Base-by-base conservation (phyloP, 192 early-diverging fungal genomes). In the Coemansia sp. region DNA sequence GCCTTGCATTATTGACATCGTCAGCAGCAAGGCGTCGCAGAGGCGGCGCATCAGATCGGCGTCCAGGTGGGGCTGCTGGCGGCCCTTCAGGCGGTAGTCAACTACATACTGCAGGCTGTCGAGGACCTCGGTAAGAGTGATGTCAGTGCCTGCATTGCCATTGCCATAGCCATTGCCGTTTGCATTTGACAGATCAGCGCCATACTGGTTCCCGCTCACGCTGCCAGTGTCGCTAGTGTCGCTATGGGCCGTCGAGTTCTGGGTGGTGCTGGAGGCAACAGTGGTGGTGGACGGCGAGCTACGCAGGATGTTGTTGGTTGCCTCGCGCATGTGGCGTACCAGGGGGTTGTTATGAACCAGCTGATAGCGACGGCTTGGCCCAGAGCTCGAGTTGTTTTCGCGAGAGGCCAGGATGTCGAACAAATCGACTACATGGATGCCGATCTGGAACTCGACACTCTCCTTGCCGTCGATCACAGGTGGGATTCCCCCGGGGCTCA, bases 51-150 rank as follows among this genome's bases (percentile, higher is more conserved):
- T 98, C 42, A 98, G 72, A 6, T 66, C 86, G 6, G 67, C 71
- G 33, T 97, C 94, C 33, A 98, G 87, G 59, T 89, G 87, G 42
- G 85, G 87, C 82, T 91, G 89, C 66, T 92, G 90, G 15, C 91
- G 89, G 57, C 91, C 92, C 61, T 90, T 90, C 61, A 98, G 87
- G 25, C 93, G 90, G 74, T 91, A 95, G 67, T 96, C 92, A 86
- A 95, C 93, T 26, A 96, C 94, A 77, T 97, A 98, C 55, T 91
- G 92, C 57, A 98, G 83, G 15, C 96, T 89, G 29, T 87, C 87
- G 23, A 98, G 86, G 42, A 96, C 90, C 73, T 96, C 94, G 33
- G 72, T 61, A 18, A 81, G 70, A 52, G 60, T 75, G 42, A 81
- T 35, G 45, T 72, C 73, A 15, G 52, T 57, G 21, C 53, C 58